phyloP scores from a whole-genome alignment of 352 stramenopile genomes.

The Phytophthora macrochlamydospora region DNA sequence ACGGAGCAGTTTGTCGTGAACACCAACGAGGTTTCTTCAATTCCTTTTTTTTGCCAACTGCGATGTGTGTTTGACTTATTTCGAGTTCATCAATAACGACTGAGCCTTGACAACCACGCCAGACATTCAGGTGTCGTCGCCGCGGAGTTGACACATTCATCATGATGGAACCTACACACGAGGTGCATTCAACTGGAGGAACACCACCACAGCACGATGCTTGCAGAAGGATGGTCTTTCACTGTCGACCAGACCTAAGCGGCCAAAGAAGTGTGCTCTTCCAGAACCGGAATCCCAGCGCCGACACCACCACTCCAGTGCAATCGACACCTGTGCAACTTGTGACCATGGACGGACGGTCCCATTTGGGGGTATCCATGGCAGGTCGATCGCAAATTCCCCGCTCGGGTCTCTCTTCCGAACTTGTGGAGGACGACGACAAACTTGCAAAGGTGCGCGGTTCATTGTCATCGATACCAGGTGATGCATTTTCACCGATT shows the following conservation, averaged over 20 bases:
- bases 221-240: conserved; percentile 47
- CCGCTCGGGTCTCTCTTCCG: background rate
- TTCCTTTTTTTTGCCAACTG: too few species aligned
- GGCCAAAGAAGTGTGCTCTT: conserved; percentile 44
- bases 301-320: background rate
- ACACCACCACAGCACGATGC: conserved; percentile 12
- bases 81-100: too few species aligned
- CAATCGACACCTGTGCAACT: conserved; percentile 50
- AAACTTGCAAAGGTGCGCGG: conserved; percentile 23
- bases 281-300: conserved; percentile 23
- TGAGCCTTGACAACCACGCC: too few species aligned
- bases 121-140: too few species aligned
- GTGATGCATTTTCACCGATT: background rate
- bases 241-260: conserved; percentile 49
- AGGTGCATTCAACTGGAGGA: conserved; percentile 24
- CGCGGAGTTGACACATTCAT: too few species aligned
- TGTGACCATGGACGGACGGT: conserved; percentile 46
- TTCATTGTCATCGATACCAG: background rate
- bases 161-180: conserved; percentile 48
- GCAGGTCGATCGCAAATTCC: conserved; percentile 1
- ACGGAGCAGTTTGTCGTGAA: background rate
- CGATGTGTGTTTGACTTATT: too few species aligned
- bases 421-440: conserved; percentile 14
- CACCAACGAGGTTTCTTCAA: too few species aligned
- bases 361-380: conserved; percentile 46